Base-by-base conservation (phyloP, 129 eudicot species). In the Artemisia argyi region DNA sequence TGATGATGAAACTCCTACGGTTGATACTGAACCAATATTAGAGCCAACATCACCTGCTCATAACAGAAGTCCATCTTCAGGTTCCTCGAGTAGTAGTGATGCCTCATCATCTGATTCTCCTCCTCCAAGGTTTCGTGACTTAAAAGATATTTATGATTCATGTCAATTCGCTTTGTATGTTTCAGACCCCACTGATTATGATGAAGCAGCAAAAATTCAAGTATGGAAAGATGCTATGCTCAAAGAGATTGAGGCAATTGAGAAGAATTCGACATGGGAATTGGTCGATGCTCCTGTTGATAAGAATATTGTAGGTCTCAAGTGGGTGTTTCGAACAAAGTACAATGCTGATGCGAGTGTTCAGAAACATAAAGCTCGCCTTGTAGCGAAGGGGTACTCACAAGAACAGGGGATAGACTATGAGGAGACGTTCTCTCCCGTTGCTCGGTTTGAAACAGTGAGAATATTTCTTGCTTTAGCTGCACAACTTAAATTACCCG, bases 401-500 rank as follows among this genome's bases (percentile, higher is more conserved):
- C 28, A 55, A 55, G 61, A 55, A 55, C 14, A 55, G 6, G 61
- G 61, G 19, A 11, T 55, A 16, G 63, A 67, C 32, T 17, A 11
- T 3, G 39, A 54, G 20, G 74, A 76, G 26, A 53, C 64, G 1
- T 76, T 67, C 47, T 42, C 75, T 57, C 69, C 42, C 0, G 35
- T 67, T 67, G 73, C 62, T 35, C 44, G 44, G 6, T 35, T 35
- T 30, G 44, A 35, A 35, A 35, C 44, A 1, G 44, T 35, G 44
- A 35, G 42, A 20, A 1, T 20, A 20, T 20, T 20, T 20, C 22
- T 20, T 20, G 22, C 22, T 20, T 20, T 32, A 2, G 75, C 69
- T 67, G 62, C 80, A 48, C 74, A 76, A 35, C 44, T 56, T 6
- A 22, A 54, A 14, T 26, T 72, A 63, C 63, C 54, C 1, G 24